Evolutionary conservation across 192 early-diverging fungal genomes (phyloP), one percentile per base, ranked within the genome.

Genomic region (Lunasporangiospora selenospora): DNA sequence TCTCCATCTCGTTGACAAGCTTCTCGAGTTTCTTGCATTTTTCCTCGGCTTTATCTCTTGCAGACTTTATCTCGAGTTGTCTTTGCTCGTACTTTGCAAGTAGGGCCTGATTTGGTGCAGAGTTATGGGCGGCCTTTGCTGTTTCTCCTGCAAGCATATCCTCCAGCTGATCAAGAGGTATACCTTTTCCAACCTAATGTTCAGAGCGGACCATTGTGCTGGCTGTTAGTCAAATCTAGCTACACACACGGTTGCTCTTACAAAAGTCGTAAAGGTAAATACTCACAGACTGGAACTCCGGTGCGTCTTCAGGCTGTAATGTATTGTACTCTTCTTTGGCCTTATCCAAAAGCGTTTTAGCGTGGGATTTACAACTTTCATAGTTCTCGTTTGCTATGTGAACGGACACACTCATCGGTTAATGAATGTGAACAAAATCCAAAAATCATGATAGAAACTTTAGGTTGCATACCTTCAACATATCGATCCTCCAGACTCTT

Each of bases 81-180:
- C 92, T 84, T 41, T 80, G 64, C 67, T 89, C 85, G 62, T 88
- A 94, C 51, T 90, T 78, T 16, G 85, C 77, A 53, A 95, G 81
- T 2, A 90, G 85, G 10, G 71, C 58, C 18, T 85, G 75, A 53
- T 90, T 86, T 2, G 81, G 71, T 4, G 67, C 58, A 29, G 77
- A 75, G 32, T 87, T 76, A 37, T 87, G 61, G 0, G 86, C 85
- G 10, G 81, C 80, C 33, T 81, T 84, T 12, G 89, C 81, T 18
- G 69, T 44, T 59, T 88, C 80, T 2, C 62, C 62, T 11, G 73
- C 69, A 36, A 93, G 77, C 52, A 79, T 78, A 18, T 85, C 81
- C 67, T 93, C 87, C 15, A 97, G 67, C 26, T 91, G 81, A 16
- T 86, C 89, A 11, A 85, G 42, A 0, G 85, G 63, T 21, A 80